These are phyloP conservation scores for Daldinia grandis DNA, from an alignment of 495 filamentous ascomycete species.

Conservation along the genomic window DNA sequence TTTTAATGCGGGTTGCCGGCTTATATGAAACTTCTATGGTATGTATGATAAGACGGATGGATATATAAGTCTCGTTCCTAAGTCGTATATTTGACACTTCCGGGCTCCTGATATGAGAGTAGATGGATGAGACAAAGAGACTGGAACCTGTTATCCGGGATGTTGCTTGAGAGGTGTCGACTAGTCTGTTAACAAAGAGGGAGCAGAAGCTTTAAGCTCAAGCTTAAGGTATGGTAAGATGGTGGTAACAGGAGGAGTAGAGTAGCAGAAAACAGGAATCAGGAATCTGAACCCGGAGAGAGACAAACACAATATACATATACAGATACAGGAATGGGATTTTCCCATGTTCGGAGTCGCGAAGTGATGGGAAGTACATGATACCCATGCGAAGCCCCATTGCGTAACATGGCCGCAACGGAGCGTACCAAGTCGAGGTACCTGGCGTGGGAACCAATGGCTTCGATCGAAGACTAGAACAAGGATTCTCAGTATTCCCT, in stretches of 20 bases:
- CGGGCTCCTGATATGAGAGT: conserved; percentile 6
- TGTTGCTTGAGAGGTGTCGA: background rate
- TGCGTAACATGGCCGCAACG: conserved; percentile 22
- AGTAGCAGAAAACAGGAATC: conserved; percentile 8
- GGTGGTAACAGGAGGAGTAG: background rate
- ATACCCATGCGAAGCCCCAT: conserved; percentile 6
- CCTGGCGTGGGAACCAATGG: conserved; percentile 1
- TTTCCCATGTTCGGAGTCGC: conserved; percentile 30
- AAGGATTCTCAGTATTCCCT: conserved; percentile 33
- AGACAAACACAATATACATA: conserved; percentile 24
- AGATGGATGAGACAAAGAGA: conserved; percentile 10
- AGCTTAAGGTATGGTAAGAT: background rate
- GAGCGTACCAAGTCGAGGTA: conserved; percentile 13
- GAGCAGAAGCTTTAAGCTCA: background rate
- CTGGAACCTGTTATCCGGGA: background rate
- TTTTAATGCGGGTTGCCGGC: conserved; percentile 11
- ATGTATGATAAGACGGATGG: background rate
- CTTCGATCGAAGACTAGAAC: conserved; percentile 29
- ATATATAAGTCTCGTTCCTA: background rate
- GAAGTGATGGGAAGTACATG: conserved; percentile 12
- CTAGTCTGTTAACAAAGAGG: conserved; percentile 19
- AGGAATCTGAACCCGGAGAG: conserved; percentile 4
- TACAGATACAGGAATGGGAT: conserved; percentile 30
- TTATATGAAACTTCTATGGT: conserved; percentile 5
- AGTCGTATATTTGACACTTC: background rate